A percentile compares a stretch with the other conserved stretches of the same genome.
These are phyloP conservation scores for Xylariaceae sp. DNA, from an alignment of 2,329 filamentous ascomycete species.

Conservation along the genomic window DNA sequence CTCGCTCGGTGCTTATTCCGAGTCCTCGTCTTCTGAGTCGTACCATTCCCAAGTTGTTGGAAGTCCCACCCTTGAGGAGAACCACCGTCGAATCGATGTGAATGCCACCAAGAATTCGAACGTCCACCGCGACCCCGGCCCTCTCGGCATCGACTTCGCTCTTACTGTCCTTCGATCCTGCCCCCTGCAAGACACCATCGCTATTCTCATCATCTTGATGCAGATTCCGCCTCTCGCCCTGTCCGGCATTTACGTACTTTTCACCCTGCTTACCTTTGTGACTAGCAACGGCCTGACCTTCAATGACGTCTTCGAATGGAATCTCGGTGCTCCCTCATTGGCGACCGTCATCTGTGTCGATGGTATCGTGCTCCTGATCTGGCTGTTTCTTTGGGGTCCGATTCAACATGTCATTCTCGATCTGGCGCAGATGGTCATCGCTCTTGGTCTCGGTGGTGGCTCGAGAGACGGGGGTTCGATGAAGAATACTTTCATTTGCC, in stretches of 20 bases:
- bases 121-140: slow-evolving; percentile 71
- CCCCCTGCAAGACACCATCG: slow-evolving; percentile 91
- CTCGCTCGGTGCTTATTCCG: slow-evolving; percentile 52
- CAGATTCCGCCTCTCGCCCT: slow-evolving; percentile 87
- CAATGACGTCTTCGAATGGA: slow-evolving; percentile 88
- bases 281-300: slow-evolving; percentile 80
- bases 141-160: slow-evolving; percentile 67
- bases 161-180: slow-evolving; percentile 87
- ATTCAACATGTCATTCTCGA: slow-evolving; percentile 88
- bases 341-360: slow-evolving; percentile 85
- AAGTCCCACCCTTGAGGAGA: slow-evolving; percentile 47
- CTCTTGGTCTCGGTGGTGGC: slow-evolving; percentile 84
- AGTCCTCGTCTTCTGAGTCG: slow-evolving; percentile 59
- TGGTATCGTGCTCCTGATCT: slow-evolving; percentile 77
- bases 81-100: slow-evolving; percentile 69
- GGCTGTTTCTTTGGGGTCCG: slow-evolving; percentile 85
- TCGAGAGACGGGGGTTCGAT: slow-evolving; percentile 67
- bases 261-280: slow-evolving; percentile 90
- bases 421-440: slow-evolving; percentile 90
- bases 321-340: slow-evolving; percentile 81
- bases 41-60: slow-evolving; percentile 41
- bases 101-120: slow-evolving; percentile 69
- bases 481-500: slow-evolving; percentile 71
- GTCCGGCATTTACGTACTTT: slow-evolving; percentile 87
- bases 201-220: slow-evolving; percentile 93